These are phyloP conservation scores for Martiniozyma abietophila DNA, from an alignment of 805 yeast genomes.

Conservation along the genomic window DNA sequence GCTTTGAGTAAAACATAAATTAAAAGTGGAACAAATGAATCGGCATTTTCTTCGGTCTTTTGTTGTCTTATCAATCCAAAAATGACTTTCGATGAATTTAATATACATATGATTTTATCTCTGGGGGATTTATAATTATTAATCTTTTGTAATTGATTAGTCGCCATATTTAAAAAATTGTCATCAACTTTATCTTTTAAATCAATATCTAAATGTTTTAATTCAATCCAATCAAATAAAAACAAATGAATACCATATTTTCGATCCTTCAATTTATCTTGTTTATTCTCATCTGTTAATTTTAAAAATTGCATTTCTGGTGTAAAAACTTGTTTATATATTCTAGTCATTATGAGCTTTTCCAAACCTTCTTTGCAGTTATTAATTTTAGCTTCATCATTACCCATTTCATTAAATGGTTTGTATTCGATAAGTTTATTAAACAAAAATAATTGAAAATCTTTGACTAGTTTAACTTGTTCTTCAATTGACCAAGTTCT, in stretches of 20 bases:
- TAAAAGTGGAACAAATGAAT: constrained; percentile 82
- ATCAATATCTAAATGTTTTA: constrained; percentile 71
- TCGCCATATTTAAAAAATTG: constrained; percentile 57
- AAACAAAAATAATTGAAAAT: constrained; percentile 66
- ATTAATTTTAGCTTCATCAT: constrained; percentile 44
- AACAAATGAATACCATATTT: constrained; percentile 37
- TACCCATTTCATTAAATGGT: constrained; percentile 60
- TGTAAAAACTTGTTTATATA: constrained; percentile 70
- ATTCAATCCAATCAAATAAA: constrained; percentile 48
- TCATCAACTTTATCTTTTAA: constrained; percentile 35
- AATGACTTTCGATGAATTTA: constrained; percentile 87
- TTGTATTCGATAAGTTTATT: constrained; percentile 51
- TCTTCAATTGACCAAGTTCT: constrained; percentile 67
- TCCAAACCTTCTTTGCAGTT: constrained; percentile 89
- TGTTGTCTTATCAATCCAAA: constrained; percentile 72
- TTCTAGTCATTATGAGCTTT: constrained; percentile 80
- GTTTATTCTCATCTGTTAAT: constrained; percentile 46
- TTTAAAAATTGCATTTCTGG: constrained; percentile 41
- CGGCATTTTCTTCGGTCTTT: constrained; percentile 65
- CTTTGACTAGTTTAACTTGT: constrained; percentile 65
- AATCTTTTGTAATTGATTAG: constrained; percentile 66
- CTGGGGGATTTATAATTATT: constrained; percentile 86
- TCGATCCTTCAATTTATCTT: constrained; percentile 59
- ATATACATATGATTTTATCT: constrained; percentile 83
- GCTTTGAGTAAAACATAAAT: constrained; percentile 72